Evolutionary conservation across 1,139 yeast genomes (phyloP).

Genomic region (Candida dubliniensis): DNA sequence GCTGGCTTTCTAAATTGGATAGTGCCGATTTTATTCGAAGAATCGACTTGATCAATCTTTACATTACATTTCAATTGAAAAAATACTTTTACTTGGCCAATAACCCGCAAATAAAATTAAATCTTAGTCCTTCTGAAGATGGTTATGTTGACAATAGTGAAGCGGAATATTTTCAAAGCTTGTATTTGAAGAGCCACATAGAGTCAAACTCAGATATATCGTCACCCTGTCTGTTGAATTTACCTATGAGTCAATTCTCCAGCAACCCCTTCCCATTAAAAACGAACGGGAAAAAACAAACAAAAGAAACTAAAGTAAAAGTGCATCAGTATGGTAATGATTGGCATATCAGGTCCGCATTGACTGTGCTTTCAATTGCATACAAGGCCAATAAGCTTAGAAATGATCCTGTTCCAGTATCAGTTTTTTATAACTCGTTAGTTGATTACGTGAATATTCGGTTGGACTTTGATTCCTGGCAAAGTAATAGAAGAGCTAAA

Average conservation of each 20-base stretch:
- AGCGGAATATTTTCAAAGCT: conserved; percentile 20
- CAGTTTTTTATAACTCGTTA: conserved; percentile 73
- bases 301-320: conserved; percentile 46
- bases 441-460: conserved; percentile 77
- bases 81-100: conserved; percentile 38
- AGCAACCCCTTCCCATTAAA: conserved; percentile 12
- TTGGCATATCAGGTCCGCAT: conserved; percentile 77
- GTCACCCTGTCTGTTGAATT: conserved; percentile 6
- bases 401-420: conserved; percentile 40
- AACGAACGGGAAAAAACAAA: conserved; percentile 19
- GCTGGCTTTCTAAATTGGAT: conserved; percentile 57
- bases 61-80: conserved; percentile 61
- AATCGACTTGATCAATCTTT: conserved; percentile 59
- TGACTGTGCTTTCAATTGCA: conserved; percentile 55
- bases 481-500: conserved; percentile 28
- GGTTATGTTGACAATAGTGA: conserved; percentile 13
- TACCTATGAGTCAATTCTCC: conserved; percentile 11
- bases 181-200: conserved; percentile 13
- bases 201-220: conserved; percentile 15
- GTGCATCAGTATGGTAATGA: conserved; percentile 70
- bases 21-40: conserved; percentile 41
- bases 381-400: conserved; percentile 52
- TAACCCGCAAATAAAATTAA: conserved; percentile 27
- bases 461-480: conserved; percentile 87
- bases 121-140: conserved; percentile 12